These are phyloP conservation scores for Hypsizygus marmoreus DNA, from an alignment of 768 basidiomycete genomes.

Conservation along the genomic window DNA sequence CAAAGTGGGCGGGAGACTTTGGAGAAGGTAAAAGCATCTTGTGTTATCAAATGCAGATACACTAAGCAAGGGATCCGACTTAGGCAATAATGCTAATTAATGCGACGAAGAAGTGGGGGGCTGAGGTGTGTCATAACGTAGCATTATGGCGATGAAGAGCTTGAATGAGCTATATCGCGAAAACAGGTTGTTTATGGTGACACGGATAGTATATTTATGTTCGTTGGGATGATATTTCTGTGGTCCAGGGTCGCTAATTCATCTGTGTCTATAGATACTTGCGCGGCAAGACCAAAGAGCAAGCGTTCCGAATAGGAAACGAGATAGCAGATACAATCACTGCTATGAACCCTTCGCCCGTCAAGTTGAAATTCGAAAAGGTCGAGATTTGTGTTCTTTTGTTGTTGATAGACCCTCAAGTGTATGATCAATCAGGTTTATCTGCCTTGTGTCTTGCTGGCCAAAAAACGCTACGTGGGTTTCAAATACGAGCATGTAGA, in stretches of 20 bases:
- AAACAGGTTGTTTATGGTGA: constrained; percentile 90
- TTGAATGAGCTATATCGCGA: neutral
- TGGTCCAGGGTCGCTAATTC: neutral
- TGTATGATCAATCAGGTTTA: constrained; percentile 82
- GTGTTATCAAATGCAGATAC: neutral
- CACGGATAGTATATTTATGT: constrained; percentile 93
- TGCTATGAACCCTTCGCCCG: constrained; percentile 79
- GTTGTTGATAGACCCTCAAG: too few relatives aligned
- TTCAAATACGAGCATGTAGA: constrained; percentile 91
- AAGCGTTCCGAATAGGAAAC: constrained; percentile 90
- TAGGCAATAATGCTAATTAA: constrained; percentile 87
- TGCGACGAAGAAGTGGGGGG: constrained; percentile 80
- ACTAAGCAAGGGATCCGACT: constrained; percentile 1
- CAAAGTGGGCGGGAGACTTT: constrained; percentile 95
- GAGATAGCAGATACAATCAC: constrained; percentile 93
- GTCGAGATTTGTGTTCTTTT: too few relatives aligned
- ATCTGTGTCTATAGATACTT: constrained; percentile 54
- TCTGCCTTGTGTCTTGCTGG: constrained; percentile 90
- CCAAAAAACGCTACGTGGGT: constrained; percentile 98
- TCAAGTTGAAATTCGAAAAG: constrained; percentile 99
- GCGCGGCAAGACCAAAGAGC: constrained; percentile 88
- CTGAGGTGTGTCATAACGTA: constrained; percentile 40
- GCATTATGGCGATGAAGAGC: too few relatives aligned
- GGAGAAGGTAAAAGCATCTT: constrained; percentile 68
- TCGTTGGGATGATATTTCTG: constrained; percentile 11